These are phyloP conservation scores for Colletotrichum sp. DNA, from an alignment of 2,329 filamentous ascomycete genomes.

Conservation along the genomic window DNA sequence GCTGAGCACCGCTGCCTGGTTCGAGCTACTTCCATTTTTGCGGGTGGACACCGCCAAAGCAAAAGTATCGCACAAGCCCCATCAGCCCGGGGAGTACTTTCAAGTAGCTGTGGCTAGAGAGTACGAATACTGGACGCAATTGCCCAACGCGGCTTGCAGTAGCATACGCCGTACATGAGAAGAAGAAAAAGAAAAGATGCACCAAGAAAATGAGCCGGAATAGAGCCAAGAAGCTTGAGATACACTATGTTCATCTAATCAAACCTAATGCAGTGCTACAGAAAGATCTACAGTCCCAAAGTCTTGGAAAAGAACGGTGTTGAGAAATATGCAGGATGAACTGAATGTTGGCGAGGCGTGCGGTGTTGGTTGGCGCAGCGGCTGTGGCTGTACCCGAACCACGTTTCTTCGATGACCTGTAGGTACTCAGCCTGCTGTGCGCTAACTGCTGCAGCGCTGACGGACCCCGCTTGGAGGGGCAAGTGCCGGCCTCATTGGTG, in stretches of 20 bases:
- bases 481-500: constrained; percentile 1
- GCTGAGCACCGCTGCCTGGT: not conserved
- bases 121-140: not conserved
- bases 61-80: not conserved
- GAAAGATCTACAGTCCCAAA: not conserved
- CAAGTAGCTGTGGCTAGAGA: not conserved
- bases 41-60: not conserved
- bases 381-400: constrained; percentile 2
- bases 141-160: not conserved
- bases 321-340: constrained; percentile 1
- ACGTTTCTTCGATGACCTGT: constrained; percentile 12
- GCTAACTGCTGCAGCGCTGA: not conserved
- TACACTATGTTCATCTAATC: not conserved
- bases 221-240: not conserved
- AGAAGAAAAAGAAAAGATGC: not conserved
- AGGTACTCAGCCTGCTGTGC: not conserved
- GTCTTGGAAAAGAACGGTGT: not conserved
- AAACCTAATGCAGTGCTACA: not conserved
- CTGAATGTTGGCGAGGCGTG: not conserved
- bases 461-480: not conserved
- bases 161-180: not conserved
- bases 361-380: not conserved
- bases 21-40: constrained; percentile 10
- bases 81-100: not conserved
- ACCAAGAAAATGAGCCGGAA: not conserved